Evolutionary conservation across 2,329 filamentous ascomycete genomes (phyloP), one percentile per base, ranked within the genome.

Genomic region (Monilinia polystroma): DNA sequence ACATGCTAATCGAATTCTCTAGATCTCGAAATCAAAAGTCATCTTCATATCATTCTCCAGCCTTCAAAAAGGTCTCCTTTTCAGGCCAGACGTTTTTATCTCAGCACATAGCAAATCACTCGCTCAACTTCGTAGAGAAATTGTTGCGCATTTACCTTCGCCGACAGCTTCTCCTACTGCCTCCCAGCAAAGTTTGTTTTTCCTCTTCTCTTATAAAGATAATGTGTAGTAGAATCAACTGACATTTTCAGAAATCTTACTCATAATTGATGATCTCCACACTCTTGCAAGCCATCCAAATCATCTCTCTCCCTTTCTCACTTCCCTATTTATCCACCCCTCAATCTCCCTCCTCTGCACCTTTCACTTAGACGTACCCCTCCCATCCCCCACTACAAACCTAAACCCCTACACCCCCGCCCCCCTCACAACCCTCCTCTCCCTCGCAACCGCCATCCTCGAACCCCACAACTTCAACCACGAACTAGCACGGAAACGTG

Each of bases 401-500:
- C 78, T 67, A 47, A 79, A 77, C 71, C 82, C 85, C 73, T 88
- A 91, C 78, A 80, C 85, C 23, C 92, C 93, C 0, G 80, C 86
- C 38, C 87, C 92, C 0, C 82, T 96, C 16, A 87, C 87, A 1
- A 80, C 93, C 0, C 82, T 98, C 29, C 85, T 84, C 56, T 96
- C 96, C 78, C 87, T 97, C 67, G 91, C 93, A n/a, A 99, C 95
- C 4, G 89, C 92, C 4, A 85, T 98, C 64, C 83, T 98, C 68
- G 87, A 85, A 5, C 82, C 91, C 0, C 87, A 89, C 51, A 90
- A 87, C 18, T 83, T 97, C 51, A 80, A 86, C 10, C 92, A 97
- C 72, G 85, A 91, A 54, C 82, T 95, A 6, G 87, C 88, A 41
- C 83, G 85, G 49, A 92, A 92, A 76, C 85, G 84, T n/a, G 93